phyloP scores from a whole-genome alignment of 2,329 filamentous ascomycete species.

The Fusarium hostae region DNA sequence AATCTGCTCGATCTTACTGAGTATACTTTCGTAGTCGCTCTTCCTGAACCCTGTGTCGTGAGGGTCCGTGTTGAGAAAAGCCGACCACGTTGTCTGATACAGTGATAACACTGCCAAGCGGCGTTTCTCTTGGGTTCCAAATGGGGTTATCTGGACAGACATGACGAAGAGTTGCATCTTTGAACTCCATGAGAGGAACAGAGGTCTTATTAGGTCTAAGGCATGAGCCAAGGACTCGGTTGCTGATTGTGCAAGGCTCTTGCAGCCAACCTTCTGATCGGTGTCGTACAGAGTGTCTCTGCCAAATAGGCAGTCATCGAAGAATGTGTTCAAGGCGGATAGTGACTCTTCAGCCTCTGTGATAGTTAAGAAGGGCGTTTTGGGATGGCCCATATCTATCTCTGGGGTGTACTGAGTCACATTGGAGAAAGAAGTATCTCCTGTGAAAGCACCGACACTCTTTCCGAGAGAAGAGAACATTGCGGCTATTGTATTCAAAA shows the following conservation, averaged over 20 bases:
- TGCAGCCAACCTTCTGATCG: not conserved
- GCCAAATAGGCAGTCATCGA: not conserved
- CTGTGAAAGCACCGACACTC: conserved; percentile 29
- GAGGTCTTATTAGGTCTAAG: not conserved
- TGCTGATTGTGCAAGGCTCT: not conserved
- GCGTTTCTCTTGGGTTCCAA: not conserved
- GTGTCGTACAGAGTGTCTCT: not conserved
- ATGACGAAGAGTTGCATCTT: not conserved
- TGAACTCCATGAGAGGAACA: not conserved
- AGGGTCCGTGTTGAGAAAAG: not conserved
- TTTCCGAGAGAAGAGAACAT: conserved; percentile 33
- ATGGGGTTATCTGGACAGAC: not conserved
- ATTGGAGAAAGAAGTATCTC: conserved; percentile 27
- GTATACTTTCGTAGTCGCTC: conserved; percentile 7
- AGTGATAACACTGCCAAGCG: not conserved
- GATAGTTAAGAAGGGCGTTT: conserved; percentile 16
- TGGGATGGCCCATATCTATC: conserved; percentile 3
- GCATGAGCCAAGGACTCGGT: not conserved
- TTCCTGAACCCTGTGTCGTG: not conserved
- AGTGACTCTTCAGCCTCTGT: conserved; percentile 9
- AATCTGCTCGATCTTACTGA: conserved; percentile 13
- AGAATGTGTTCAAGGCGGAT: not conserved
- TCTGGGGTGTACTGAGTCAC: conserved; percentile 5
- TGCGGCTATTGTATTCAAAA: conserved; percentile 21
- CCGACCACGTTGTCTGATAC: conserved; percentile 6